Evolutionary conservation across 176 grass and related monocot species (phyloP), one percentile per base, ranked within the genome.

Genomic region (Guadua angustifolia): DNA sequence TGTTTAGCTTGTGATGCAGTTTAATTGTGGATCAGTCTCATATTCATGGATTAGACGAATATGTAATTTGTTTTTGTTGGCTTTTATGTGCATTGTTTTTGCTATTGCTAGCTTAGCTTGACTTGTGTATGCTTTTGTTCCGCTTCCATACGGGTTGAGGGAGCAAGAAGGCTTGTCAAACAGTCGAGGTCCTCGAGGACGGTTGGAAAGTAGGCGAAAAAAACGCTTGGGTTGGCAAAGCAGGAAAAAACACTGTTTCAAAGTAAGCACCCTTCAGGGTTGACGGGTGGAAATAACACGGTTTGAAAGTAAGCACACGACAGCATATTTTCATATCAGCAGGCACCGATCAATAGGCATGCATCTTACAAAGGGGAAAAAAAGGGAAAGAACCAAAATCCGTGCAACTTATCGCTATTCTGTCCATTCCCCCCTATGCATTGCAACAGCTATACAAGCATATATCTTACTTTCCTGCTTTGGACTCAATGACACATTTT

Each of bases 401-500:
- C 1, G 6, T 24, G 0, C 9, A 60, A 19, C 16, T 45, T 19
- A 45, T 60, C 15, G 36, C 29, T 47, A 11, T 64, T 39, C 22
- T 38, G 18, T 47, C 46, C 47, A n/a, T n/a, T n/a, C n/a, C n/a
- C n/a, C n/a, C n/a, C n/a, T n/a, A n/a, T n/a, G n/a, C n/a, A n/a
- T n/a, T 70, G 50, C 44, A 70, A 24, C 32, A 3, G 63, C 44
- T 86, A 82, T 86, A 86, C 46, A 79, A 1, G 36, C 14, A 77
- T 32, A 43, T 55, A 70, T 58, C 5, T 53, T 53, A 66, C 35
- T 67, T 69, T 73, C 80, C 69, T 75, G 22, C n/a, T 60, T 52
- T 46, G 74, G 74, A 42, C 16, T 79, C 50, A 38, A 53, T 59
- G 50, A 58, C 39, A 18, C 69, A 74, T 87, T 64, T 74, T 86